Conservation (phyloP, 179 eudicot genomes). For the Spergularia azorica region DNA sequence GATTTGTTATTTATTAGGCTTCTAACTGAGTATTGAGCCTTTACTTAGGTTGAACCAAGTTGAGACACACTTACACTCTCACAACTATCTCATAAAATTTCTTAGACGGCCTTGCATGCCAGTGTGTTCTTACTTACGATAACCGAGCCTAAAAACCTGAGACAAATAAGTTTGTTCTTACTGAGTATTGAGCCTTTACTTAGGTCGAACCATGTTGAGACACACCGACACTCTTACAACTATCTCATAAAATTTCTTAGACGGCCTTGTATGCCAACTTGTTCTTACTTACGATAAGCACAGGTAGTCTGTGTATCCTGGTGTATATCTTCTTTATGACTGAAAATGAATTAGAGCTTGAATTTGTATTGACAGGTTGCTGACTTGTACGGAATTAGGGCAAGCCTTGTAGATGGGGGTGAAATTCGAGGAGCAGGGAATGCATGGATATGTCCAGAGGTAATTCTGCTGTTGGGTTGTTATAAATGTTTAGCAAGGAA, state of each 20-base stretch:
- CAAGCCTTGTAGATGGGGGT: slow-evolving; percentile 95
- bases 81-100: neutral
- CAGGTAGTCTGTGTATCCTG: neutral
- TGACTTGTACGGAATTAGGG: slow-evolving; percentile 96
- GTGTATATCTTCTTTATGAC: neutral
- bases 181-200: neutral
- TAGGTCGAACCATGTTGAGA: neutral
- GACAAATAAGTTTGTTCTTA: neutral
- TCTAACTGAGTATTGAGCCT: neutral
- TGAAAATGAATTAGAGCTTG: neutral
- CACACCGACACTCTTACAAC: neutral
- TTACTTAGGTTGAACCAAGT: too few species aligned
- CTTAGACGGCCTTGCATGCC: slow-evolving; percentile 10
- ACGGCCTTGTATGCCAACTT: slow-evolving; percentile 7
- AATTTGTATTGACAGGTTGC: slow-evolving; percentile 61
- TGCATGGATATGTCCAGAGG: slow-evolving; percentile 99
- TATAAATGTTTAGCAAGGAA: slow-evolving; percentile 5
- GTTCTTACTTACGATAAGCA: neutral
- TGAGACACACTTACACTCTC: too few species aligned
- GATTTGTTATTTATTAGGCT: neutral
- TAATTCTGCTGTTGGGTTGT: slow-evolving; percentile 29
- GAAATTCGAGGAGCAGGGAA: slow-evolving; percentile 99
- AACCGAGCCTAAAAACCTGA: too few species aligned
- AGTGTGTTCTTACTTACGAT: neutral
- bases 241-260: slow-evolving; percentile 1